A percentile compares a stretch with the other conserved stretches of the same genome.
Conservation (phyloP, 257 asterid species). For the Coffea eugenioides region DNA sequence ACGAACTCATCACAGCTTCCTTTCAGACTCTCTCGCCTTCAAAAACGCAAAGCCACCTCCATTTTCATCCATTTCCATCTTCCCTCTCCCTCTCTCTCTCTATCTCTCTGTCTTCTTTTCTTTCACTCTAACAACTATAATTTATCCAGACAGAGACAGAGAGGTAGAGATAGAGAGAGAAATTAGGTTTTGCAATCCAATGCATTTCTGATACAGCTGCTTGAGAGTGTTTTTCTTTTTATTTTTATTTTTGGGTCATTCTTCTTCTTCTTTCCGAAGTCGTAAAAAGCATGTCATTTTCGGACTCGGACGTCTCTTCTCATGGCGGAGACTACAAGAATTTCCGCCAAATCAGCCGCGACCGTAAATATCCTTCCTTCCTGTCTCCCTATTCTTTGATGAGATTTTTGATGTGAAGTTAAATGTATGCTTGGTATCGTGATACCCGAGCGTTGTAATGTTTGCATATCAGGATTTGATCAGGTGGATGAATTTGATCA, state of each 20-base stretch:
- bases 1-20: constrained; percentile 23
- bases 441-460: too few relatives aligned
- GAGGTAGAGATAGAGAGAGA: background rate
- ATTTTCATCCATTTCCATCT: constrained; percentile 26
- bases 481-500: background rate
- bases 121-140: background rate
- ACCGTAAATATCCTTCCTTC: constrained; percentile 43
- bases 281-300: constrained; percentile 57
- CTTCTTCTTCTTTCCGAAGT: background rate
- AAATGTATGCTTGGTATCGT: background rate
- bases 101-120: constrained; percentile 10
- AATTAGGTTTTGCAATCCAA: background rate
- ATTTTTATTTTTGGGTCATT: background rate
- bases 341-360: constrained; percentile 86
- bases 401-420: background rate
- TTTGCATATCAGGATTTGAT: too few relatives aligned
- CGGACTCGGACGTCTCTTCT: constrained; percentile 76
- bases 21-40: constrained; percentile 34
- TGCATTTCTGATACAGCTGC: background rate
- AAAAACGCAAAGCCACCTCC: constrained; percentile 32
- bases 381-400: background rate
- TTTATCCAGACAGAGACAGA: background rate
- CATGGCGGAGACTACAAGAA: constrained; percentile 88
- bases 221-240: too few relatives aligned
- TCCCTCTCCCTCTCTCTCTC: constrained; percentile 13